phyloP scores from a whole-genome alignment of 2,329 filamentous ascomycete species.

The Penicillium oxalicum region DNA sequence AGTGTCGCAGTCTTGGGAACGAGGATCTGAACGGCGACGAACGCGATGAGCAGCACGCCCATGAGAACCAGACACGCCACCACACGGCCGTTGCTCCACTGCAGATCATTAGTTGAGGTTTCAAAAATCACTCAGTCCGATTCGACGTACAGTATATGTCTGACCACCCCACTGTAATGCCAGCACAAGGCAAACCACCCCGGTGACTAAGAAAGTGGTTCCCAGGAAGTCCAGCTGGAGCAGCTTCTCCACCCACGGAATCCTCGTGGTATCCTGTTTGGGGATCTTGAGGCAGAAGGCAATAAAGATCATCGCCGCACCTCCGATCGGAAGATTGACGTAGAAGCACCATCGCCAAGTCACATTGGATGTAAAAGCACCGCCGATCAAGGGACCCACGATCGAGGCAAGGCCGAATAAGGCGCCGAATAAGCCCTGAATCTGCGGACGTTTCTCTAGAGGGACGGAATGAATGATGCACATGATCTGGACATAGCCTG shows the following conservation, averaged over 20 bases:
- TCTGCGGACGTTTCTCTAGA: slow-evolving; percentile 22
- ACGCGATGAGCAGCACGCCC: slow-evolving; percentile 17
- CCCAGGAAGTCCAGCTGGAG: background rate
- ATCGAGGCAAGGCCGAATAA: slow-evolving; percentile 25
- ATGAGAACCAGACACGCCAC: background rate
- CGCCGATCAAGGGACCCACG: slow-evolving; percentile 20
- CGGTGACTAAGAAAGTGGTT: slow-evolving; percentile 51
- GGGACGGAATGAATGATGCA: slow-evolving; percentile 5
- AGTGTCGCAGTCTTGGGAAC: slow-evolving; percentile 24
- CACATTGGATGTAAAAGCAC: slow-evolving; percentile 14
- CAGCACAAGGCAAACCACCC: slow-evolving; percentile 54
- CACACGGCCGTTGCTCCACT: background rate
- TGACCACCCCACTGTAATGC: slow-evolving; percentile 53
- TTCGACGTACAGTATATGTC: slow-evolving; percentile 19
- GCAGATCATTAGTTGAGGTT: background rate
- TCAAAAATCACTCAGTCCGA: slow-evolving; percentile 20
- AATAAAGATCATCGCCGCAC: slow-evolving; percentile 1
- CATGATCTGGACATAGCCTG: slow-evolving; percentile 5
- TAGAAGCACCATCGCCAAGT: slow-evolving; percentile 18
- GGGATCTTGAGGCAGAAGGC: background rate
- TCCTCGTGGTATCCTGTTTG: slow-evolving; percentile 17
- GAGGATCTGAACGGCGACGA: slow-evolving; percentile 22
- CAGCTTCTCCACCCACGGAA: background rate
- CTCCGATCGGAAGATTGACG: slow-evolving; percentile 12
- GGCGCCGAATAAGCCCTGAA: slow-evolving; percentile 13